Evolutionary conservation across 176 grass and related monocot genomes (phyloP).

Genomic region (Rhynchospora pubera): DNA sequence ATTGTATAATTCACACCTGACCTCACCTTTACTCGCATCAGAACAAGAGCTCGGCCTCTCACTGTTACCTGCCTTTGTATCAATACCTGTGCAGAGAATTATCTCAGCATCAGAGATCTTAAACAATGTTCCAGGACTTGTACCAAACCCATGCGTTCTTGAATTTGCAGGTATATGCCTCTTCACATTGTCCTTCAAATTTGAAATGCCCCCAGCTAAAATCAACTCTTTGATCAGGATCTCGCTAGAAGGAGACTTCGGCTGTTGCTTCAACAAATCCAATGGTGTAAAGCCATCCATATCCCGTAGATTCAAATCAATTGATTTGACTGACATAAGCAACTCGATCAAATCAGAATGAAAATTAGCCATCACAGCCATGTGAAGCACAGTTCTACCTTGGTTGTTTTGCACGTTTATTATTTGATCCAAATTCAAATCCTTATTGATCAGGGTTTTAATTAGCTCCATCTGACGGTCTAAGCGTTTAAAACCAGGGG

Average conservation of each 20-base stretch:
- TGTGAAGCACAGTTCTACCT: slow-evolving; percentile 70
- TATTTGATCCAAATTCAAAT: slow-evolving; percentile 40
- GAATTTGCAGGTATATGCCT: slow-evolving; percentile 55
- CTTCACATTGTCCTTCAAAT: slow-evolving; percentile 39
- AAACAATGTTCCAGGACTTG: slow-evolving; percentile 70
- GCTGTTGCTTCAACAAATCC: slow-evolving; percentile 64
- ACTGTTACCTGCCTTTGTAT: slow-evolving; percentile 14
- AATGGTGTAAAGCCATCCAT: slow-evolving; percentile 59
- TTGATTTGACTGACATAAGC: slow-evolving; percentile 46
- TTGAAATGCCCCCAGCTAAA: slow-evolving; percentile 70
- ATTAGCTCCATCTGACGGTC: slow-evolving; percentile 79
- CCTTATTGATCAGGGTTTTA: slow-evolving; percentile 40
- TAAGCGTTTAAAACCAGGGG: slow-evolving; percentile 70
- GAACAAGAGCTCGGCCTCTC: slow-evolving; percentile 70
- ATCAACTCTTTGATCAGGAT: slow-evolving; percentile 70
- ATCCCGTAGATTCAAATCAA: slow-evolving; percentile 66
- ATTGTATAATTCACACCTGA: slow-evolving; percentile 15
- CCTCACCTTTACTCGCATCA: slow-evolving; percentile 58
- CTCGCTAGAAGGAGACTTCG: slow-evolving; percentile 55
- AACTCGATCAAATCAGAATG: slow-evolving; percentile 69
- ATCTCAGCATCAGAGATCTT: slow-evolving; percentile 85
- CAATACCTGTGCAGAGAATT: slow-evolving; percentile 57
- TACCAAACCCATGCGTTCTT: slow-evolving; percentile 58
- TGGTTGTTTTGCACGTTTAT: slow-evolving; percentile 73
- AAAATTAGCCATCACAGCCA: slow-evolving; percentile 63